A percentile compares a stretch with the other conserved stretches of the same genome.
Conservation (phyloP, 148 eudicot genomes). For the Polygonum maritimum region DNA sequence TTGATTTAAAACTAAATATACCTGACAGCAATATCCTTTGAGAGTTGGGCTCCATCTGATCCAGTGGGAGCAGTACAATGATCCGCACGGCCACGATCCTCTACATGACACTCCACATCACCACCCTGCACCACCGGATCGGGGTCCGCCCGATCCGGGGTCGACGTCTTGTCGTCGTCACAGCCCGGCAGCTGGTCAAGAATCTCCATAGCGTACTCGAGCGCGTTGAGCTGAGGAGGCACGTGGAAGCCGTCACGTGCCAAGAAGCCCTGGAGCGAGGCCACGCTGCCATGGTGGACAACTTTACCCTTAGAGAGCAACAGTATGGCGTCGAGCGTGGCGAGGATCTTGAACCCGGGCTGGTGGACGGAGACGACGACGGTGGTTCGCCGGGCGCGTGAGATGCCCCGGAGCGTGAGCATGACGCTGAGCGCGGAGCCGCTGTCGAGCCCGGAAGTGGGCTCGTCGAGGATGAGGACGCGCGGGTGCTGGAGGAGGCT, state of each 20-base stretch:
- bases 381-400: constrained; percentile 42
- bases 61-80: not conserved
- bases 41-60: not conserved
- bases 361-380: constrained; percentile 76
- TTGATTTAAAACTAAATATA: not conserved
- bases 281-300: constrained; percentile 71
- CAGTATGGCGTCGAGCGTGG: constrained; percentile 57
- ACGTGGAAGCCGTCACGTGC: constrained; percentile 47
- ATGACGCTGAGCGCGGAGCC: constrained; percentile 61
- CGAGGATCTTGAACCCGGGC: constrained; percentile 79
- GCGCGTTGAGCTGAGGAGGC: constrained; percentile 80
- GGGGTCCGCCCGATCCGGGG: not conserved
- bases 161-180: not conserved
- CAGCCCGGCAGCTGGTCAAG: constrained; percentile 31
- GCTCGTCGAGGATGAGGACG: constrained; percentile 71
- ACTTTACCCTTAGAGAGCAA: constrained; percentile 63
- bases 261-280: constrained; percentile 48
- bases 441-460: constrained; percentile 86
- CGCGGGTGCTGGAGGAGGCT: constrained; percentile 76
- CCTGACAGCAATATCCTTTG: constrained; percentile 3
- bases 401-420: constrained; percentile 50
- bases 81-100: not conserved
- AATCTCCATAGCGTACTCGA: constrained; percentile 89
- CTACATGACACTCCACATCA: not conserved
- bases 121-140: not conserved